Evolutionary conservation across 164 flowering plant genomes (phyloP).

Genomic region (Dillenia suffruticosa): DNA sequence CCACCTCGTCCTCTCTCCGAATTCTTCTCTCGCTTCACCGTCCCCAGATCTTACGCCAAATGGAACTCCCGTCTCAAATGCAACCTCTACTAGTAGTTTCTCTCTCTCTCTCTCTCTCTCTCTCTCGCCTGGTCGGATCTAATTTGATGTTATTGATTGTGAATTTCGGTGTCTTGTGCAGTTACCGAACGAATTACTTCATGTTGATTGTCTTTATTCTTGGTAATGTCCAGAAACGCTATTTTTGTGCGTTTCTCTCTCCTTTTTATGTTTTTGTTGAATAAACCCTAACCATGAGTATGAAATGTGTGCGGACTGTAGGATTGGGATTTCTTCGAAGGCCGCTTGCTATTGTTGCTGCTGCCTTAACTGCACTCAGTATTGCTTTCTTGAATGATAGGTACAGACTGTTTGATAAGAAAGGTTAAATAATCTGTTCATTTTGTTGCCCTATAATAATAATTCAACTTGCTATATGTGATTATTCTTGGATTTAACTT

Average conservation of each 20-base stretch:
- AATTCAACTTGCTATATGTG: background rate
- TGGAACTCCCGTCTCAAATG: conserved; percentile 82
- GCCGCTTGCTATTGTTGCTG: conserved; percentile 86
- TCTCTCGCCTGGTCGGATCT: background rate
- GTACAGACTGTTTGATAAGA: conserved; percentile 21
- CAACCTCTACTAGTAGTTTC: conserved; percentile 65
- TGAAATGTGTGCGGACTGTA: conserved; percentile 10
- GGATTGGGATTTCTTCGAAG: conserved; percentile 84
- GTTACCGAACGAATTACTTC: conserved; percentile 90
- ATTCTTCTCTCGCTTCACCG: conserved; percentile 83
- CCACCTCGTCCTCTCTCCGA: conserved; percentile 86
- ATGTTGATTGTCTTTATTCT: conserved; percentile 69
- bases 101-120: background rate
- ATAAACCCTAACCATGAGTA: too few species aligned
- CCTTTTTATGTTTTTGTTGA: too few species aligned
- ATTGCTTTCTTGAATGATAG: conserved; percentile 90
- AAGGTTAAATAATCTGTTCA: too few species aligned
- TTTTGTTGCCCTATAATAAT: too few species aligned
- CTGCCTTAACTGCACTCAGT: conserved; percentile 67
- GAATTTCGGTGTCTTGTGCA: conserved; percentile 29
- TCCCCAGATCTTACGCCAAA: conserved; percentile 55
- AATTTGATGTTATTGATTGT: background rate
- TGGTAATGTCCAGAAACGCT: conserved; percentile 30
- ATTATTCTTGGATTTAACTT: background rate
- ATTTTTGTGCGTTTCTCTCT: too few species aligned